phyloP scores from a whole-genome alignment of 108 stramenopile species.

The Nitzschia palea region DNA sequence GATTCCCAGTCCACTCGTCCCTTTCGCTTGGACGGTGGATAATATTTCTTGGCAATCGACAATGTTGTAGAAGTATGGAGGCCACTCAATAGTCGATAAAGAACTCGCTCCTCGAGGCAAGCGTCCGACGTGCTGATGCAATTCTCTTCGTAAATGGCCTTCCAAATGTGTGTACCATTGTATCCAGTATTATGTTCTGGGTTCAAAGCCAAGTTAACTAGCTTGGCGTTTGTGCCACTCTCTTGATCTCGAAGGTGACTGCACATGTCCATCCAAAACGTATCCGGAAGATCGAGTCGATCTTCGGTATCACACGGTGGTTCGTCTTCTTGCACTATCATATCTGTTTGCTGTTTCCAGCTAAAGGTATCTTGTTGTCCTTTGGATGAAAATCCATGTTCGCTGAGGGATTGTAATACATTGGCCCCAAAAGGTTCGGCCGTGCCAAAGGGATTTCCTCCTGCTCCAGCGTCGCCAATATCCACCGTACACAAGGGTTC shows the following conservation, averaged over 20 bases:
- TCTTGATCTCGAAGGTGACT: constrained; percentile 43
- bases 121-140: constrained; percentile 58
- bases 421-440: constrained; percentile 24
- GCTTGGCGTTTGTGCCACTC: constrained; percentile 54
- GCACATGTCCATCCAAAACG: constrained; percentile 91
- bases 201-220: constrained; percentile 86
- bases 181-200: constrained; percentile 96
- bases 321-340: constrained; percentile 52
- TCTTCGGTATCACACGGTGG: constrained; percentile 39
- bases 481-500: constrained; percentile 70
- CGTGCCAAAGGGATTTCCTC: not conserved
- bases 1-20: constrained; percentile 72
- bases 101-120: constrained; percentile 92
- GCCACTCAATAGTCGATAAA: constrained; percentile 88
- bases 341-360: constrained; percentile 75
- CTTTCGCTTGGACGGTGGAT: constrained; percentile 85
- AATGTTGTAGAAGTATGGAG: constrained; percentile 89
- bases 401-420: constrained; percentile 25
- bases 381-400: constrained; percentile 42
- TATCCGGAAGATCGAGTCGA: constrained; percentile 59
- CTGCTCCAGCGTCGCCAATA: constrained; percentile 29
- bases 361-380: constrained; percentile 63
- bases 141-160: constrained; percentile 92
- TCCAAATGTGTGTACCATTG: constrained; percentile 92
- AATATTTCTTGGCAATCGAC: constrained; percentile 88